These are phyloP conservation scores for Epicoccum sorghinum DNA, from an alignment of 2,329 filamentous ascomycete species.

Conservation along the genomic window DNA sequence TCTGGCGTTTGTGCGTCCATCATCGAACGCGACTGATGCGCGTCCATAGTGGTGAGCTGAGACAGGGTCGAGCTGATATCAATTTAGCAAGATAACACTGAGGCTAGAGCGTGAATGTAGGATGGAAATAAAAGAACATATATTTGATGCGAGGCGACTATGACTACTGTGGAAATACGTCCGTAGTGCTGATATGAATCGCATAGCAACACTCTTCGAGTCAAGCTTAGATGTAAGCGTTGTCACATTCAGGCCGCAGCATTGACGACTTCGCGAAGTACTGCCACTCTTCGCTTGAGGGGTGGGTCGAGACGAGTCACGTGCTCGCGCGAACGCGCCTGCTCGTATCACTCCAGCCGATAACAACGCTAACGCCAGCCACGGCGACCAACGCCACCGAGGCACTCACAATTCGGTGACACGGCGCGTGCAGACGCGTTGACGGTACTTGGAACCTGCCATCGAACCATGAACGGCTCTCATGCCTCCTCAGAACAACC, in stretches of 20 bases:
- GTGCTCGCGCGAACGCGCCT: slow-evolving; percentile 24
- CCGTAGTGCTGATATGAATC: not conserved
- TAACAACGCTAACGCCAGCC: slow-evolving; percentile 13
- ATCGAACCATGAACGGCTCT: slow-evolving; percentile 37
- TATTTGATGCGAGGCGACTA: not conserved
- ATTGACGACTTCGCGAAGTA: slow-evolving; percentile 7
- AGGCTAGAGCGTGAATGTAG: not conserved
- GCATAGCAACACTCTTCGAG: not conserved
- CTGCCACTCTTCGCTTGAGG: slow-evolving; percentile 5
- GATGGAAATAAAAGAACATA: not conserved
- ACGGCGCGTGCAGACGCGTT: slow-evolving; percentile 29
- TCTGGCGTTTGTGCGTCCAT: slow-evolving; percentile 23
- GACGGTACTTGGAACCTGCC: slow-evolving; percentile 18
- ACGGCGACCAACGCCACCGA: slow-evolving; percentile 22
- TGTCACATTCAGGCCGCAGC: not conserved
- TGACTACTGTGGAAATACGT: not conserved
- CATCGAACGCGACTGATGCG: not conserved
- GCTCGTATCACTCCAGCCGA: slow-evolving; percentile 1
- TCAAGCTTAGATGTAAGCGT: not conserved
- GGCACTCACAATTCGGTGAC: slow-evolving; percentile 13
- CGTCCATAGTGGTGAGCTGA: not conserved
- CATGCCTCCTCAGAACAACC: slow-evolving; percentile 57
- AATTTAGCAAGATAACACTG: not conserved
- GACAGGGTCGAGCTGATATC: not conserved
- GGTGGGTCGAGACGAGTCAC: slow-evolving; percentile 23